A percentile compares a stretch with the other conserved stretches of the same genome.
Conservation (phyloP, 768 basidiomycete genomes). For the Rhizopogon vulgaris region DNA sequence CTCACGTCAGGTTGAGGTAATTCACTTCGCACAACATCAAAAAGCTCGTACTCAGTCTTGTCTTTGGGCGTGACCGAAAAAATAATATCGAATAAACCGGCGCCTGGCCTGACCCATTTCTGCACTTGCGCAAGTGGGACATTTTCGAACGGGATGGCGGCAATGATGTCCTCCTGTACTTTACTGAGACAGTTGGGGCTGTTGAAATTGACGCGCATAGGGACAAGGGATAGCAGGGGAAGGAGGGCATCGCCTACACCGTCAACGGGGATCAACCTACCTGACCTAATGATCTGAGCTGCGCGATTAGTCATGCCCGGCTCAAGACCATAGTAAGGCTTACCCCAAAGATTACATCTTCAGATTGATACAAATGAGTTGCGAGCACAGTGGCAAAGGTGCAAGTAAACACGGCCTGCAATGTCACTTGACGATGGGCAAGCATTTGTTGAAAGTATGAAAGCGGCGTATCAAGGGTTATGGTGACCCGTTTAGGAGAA, state of each 20-base stretch:
- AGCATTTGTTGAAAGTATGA: slow-evolving; percentile 15
- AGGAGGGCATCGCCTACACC: slow-evolving; percentile 15
- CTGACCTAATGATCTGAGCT: slow-evolving; percentile 25
- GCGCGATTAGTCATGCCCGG: not conserved
- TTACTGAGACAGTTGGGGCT: slow-evolving; percentile 11
- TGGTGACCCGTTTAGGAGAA: slow-evolving; percentile 8
- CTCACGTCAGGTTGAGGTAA: slow-evolving; percentile 27
- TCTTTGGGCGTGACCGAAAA: slow-evolving; percentile 26
- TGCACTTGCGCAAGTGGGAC: slow-evolving; percentile 25
- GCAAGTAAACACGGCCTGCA: slow-evolving; percentile 25
- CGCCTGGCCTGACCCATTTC: slow-evolving; percentile 21
- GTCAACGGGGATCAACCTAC: slow-evolving; percentile 22
- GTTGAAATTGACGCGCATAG: slow-evolving; percentile 17
- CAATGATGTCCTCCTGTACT: slow-evolving; percentile 23
- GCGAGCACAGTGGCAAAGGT: slow-evolving; percentile 24
- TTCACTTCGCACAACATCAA: slow-evolving; percentile 23
- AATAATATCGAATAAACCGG: slow-evolving; percentile 22
- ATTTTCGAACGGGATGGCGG: slow-evolving; percentile 22
- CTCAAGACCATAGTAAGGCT: slow-evolving; percentile 5
- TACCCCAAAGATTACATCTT: slow-evolving; percentile 29
- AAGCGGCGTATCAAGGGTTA: slow-evolving; percentile 12
- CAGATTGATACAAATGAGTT: slow-evolving; percentile 12
- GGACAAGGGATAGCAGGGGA: slow-evolving; percentile 24
- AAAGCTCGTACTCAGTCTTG: slow-evolving; percentile 10
- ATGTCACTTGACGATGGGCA: slow-evolving; percentile 19